Evolutionary conservation across 495 filamentous ascomycete genomes (phyloP).

Genomic region (Podospora sp.): DNA sequence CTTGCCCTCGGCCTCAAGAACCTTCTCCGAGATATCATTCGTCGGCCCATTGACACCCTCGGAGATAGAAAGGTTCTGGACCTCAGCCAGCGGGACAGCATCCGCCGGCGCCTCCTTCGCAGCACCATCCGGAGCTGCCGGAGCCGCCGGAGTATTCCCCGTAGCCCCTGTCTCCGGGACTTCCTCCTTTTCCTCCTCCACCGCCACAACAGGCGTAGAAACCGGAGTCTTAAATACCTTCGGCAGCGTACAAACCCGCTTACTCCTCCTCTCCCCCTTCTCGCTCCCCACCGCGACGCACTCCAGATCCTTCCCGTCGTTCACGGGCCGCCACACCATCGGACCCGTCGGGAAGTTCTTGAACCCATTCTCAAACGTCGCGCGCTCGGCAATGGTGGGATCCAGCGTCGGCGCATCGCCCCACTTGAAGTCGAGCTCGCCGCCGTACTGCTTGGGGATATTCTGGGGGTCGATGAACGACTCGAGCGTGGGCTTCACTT

Average conservation of each 20-base stretch:
- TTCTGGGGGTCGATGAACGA: slow-evolving; percentile 78
- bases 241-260: slow-evolving; percentile 49
- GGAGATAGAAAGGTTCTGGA: slow-evolving; percentile 24
- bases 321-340: slow-evolving; percentile 49
- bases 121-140: background rate
- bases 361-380: slow-evolving; percentile 50
- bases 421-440: slow-evolving; percentile 77
- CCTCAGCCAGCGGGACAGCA: slow-evolving; percentile 20
- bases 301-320: slow-evolving; percentile 45
- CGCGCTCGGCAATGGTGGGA: slow-evolving; percentile 54
- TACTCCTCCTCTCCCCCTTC: slow-evolving; percentile 37
- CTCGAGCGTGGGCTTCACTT: slow-evolving; percentile 72
- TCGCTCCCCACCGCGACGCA: slow-evolving; percentile 50
- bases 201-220: slow-evolving; percentile 2
- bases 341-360: slow-evolving; percentile 53
- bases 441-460: slow-evolving; percentile 84
- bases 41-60: slow-evolving; percentile 10
- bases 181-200: slow-evolving; percentile 16
- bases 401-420: slow-evolving; percentile 73
- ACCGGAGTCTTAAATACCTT: slow-evolving; percentile 32
- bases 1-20: slow-evolving; percentile 16
- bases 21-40: slow-evolving; percentile 32
- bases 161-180: slow-evolving; percentile 19
- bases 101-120: slow-evolving; percentile 1
- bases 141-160: slow-evolving; percentile 13